phyloP scores from a whole-genome alignment of 139 green algal species.

The Chlamydomonas sphaeroides region DNA sequence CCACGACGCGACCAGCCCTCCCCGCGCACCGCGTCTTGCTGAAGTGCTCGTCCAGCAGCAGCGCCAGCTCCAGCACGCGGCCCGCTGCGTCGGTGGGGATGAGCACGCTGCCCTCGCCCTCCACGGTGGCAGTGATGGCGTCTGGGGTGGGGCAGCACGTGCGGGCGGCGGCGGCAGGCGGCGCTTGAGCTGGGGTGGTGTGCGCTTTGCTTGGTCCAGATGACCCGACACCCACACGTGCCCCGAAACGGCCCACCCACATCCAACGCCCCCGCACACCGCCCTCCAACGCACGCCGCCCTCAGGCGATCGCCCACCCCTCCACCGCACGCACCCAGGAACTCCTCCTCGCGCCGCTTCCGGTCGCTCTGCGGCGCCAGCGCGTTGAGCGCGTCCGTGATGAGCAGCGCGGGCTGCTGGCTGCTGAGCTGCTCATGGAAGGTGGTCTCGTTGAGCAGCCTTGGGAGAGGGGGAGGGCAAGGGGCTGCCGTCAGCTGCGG shows the following conservation, averaged over 20 bases:
- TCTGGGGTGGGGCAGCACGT: conserved; percentile 23
- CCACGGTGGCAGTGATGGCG: conserved; percentile 54
- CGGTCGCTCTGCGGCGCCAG: conserved; percentile 30
- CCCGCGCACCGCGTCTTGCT: neutral
- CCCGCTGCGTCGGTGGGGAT: conserved; percentile 90
- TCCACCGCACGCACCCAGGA: conserved; percentile 66
- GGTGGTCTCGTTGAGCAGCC: conserved; percentile 33
- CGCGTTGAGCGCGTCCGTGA: conserved; percentile 71
- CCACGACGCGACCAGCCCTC: too few species aligned
- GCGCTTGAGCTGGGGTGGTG: too few species aligned
- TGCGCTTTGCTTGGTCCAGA: too few species aligned
- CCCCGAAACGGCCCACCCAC: too few species aligned
- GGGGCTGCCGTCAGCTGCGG: too few species aligned
- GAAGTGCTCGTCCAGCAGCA: conserved; percentile 80
- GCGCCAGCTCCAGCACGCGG: conserved; percentile 89
- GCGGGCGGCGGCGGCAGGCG: too few species aligned
- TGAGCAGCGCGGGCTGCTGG: conserved; percentile 78
- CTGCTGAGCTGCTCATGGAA: conserved; percentile 48
- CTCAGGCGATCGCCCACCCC: too few species aligned
- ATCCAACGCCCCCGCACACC: too few species aligned
- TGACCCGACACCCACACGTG: too few species aligned
- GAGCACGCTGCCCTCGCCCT: conserved; percentile 83
- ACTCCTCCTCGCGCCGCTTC: conserved; percentile 46
- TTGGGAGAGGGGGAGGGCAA: neutral
- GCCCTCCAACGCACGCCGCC: too few species aligned